A percentile compares a stretch with the other conserved stretches of the same genome.
Evolutionary conservation across 2,329 filamentous ascomycete genomes (phyloP).

Genomic region (Fusarium globosum): DNA sequence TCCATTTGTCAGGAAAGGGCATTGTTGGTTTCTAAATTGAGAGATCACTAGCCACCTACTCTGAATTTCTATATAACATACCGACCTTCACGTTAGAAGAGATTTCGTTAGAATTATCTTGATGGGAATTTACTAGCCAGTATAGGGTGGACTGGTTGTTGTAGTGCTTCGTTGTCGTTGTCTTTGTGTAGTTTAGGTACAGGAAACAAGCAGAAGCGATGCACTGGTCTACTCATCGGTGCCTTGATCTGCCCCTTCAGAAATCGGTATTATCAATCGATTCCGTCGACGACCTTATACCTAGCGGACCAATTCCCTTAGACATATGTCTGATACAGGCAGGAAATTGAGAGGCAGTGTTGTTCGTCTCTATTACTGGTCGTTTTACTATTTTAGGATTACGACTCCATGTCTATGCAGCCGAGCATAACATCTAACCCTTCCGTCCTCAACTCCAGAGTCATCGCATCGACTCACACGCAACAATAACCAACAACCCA

Average conservation of each 20-base stretch:
- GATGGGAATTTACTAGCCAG: background rate
- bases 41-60: background rate
- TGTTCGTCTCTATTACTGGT: slow-evolving; percentile 16
- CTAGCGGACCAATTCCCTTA: background rate
- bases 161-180: background rate
- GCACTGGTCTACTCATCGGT: background rate
- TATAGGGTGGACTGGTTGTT: background rate
- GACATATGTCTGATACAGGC: background rate
- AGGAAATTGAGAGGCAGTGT: background rate
- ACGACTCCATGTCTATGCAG: slow-evolving; percentile 33
- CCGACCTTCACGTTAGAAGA: background rate
- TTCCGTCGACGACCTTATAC: background rate
- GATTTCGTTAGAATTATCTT: background rate
- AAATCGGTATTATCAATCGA: background rate
- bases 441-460: slow-evolving; percentile 41
- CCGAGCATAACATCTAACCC: slow-evolving; percentile 30
- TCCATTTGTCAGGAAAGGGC: background rate
- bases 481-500: slow-evolving; percentile 30
- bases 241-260: background rate
- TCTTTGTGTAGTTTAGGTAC: background rate
- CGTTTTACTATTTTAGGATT: slow-evolving; percentile 27
- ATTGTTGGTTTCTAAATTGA: background rate
- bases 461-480: slow-evolving; percentile 18
- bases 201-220: background rate
- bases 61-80: background rate